Evolutionary conservation across 2,329 filamentous ascomycete genomes (phyloP).

Genomic region (Bipolaris victoriae): DNA sequence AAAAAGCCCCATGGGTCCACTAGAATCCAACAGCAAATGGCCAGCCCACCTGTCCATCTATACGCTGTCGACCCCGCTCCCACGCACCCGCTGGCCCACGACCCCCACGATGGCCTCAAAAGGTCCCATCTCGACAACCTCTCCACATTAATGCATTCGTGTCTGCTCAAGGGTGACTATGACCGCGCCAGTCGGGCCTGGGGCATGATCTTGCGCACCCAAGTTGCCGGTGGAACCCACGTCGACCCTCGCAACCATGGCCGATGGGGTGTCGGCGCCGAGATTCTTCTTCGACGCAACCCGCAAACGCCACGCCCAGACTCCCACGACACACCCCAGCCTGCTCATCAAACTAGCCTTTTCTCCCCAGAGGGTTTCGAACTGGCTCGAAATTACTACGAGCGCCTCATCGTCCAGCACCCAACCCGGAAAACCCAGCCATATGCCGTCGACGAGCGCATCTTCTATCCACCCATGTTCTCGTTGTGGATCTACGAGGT

Average conservation of each 20-base stretch:
- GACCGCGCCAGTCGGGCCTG: conserved; percentile 75
- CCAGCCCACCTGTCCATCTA: conserved; percentile 51
- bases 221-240: conserved; percentile 57
- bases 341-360: conserved; percentile 6
- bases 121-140: conserved; percentile 69
- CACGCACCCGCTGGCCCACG: conserved; percentile 15
- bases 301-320: conserved; percentile 3
- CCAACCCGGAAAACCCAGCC: conserved; percentile 68
- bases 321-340: not conserved
- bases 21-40: conserved; percentile 50
- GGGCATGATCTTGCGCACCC: conserved; percentile 71
- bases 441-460: conserved; percentile 66
- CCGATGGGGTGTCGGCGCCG: conserved; percentile 84
- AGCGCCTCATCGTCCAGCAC: conserved; percentile 76
- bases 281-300: conserved; percentile 72
- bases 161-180: conserved; percentile 73
- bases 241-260: conserved; percentile 73
- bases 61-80: conserved; percentile 37
- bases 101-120: conserved; percentile 44
- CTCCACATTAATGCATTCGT: conserved; percentile 72
- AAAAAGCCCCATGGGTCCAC: conserved; percentile 23
- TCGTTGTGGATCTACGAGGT: conserved; percentile 80
- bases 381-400: conserved; percentile 72
- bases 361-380: conserved; percentile 58
- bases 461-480: conserved; percentile 84